These are phyloP conservation scores for Fagopyrum tataricum DNA, from an alignment of 148 eudicot genomes.

Conservation along the genomic window DNA sequence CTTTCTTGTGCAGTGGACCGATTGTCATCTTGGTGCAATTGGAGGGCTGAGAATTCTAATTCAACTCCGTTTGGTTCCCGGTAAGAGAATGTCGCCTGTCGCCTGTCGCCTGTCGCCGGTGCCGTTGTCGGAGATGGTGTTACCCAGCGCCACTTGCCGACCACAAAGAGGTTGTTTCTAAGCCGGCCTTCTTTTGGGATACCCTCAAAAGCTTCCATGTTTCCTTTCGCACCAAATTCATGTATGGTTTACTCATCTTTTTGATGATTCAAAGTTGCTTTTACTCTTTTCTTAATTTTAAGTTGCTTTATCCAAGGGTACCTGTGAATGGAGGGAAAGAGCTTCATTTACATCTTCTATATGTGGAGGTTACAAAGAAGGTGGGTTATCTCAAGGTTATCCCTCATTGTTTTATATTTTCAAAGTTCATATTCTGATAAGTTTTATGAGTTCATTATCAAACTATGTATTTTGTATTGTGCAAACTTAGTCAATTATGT, in stretches of 20 bases:
- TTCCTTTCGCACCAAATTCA: slow-evolving; percentile 36
- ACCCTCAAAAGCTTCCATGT: slow-evolving; percentile 43
- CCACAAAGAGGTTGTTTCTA: slow-evolving; percentile 45
- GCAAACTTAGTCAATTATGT: too few relatives aligned
- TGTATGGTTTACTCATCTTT: slow-evolving; percentile 20
- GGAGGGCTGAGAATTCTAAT: slow-evolving; percentile 55
- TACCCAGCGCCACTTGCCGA: slow-evolving; percentile 38
- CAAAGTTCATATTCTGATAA: neutral
- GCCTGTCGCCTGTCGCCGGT: too few relatives aligned
- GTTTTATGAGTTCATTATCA: too few relatives aligned
- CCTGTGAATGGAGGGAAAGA: slow-evolving; percentile 64
- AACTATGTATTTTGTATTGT: too few relatives aligned
- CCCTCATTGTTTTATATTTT: neutral
- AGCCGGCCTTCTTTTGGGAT: slow-evolving; percentile 41
- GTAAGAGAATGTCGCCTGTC: slow-evolving; percentile 27
- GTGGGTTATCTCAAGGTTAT: slow-evolving; percentile 59
- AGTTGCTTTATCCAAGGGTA: slow-evolving; percentile 27
- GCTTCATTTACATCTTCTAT: slow-evolving; percentile 48
- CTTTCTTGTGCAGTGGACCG: slow-evolving; percentile 84
- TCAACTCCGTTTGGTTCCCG: neutral
- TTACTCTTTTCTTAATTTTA: neutral
- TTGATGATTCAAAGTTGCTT: neutral
- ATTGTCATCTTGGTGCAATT: slow-evolving; percentile 75
- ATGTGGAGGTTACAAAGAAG: slow-evolving; percentile 53
- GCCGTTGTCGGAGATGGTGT: slow-evolving; percentile 6